Evolutionary conservation across 192 early-diverging fungal species (phyloP).

Genomic region (Lunasporangiospora selenospora): DNA sequence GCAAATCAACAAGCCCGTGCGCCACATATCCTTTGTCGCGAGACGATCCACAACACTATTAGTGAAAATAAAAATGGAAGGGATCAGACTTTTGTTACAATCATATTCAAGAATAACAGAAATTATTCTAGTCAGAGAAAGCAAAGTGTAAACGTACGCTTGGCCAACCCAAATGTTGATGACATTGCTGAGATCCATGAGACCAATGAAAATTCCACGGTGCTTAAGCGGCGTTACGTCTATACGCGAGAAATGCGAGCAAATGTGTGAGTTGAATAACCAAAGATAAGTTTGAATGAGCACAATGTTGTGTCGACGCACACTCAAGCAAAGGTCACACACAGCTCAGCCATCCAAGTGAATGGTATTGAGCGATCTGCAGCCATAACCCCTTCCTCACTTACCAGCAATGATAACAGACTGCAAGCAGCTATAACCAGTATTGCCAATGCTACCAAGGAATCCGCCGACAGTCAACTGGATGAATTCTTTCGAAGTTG

Average conservation of each 20-base stretch:
- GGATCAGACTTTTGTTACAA: too few species aligned
- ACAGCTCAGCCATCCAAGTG: too few species aligned
- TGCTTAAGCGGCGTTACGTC: conserved; percentile 4
- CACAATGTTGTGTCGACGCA: too few species aligned
- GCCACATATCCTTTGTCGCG: background rate
- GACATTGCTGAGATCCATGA: background rate
- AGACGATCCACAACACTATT: too few species aligned
- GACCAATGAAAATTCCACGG: conserved; percentile 8
- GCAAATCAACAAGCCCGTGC: background rate
- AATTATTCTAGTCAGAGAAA: background rate
- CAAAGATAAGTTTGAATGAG: background rate
- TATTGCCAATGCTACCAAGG: background rate
- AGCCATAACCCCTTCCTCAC: too few species aligned
- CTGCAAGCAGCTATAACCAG: background rate
- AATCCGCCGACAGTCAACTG: background rate
- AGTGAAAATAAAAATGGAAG: too few species aligned
- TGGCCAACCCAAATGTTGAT: conserved; percentile 12
- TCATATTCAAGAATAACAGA: background rate
- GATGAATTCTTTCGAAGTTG: conserved; percentile 3
- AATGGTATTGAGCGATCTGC: too few species aligned
- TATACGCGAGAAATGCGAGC: background rate
- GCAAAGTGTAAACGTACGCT: conserved; percentile 1
- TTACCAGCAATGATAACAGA: conserved; percentile 12
- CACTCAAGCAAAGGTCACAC: too few species aligned
- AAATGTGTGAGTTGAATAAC: background rate